Conservation (phyloP, 164 flowering plant species). For the Kalanchoe fedtschenkoi region DNA sequence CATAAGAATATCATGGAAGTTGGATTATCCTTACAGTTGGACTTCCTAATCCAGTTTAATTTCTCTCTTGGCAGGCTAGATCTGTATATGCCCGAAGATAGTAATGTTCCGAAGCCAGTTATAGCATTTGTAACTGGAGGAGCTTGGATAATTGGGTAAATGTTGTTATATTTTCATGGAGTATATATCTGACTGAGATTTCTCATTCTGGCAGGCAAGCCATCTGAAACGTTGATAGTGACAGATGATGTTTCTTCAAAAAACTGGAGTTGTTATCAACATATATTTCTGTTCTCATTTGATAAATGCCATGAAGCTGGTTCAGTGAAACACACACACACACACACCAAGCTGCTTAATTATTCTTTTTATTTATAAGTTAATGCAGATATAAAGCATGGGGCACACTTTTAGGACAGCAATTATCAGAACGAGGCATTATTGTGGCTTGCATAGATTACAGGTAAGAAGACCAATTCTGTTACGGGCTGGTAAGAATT, state of each 20-base stretch:
- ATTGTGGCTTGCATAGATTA: constrained; percentile 96
- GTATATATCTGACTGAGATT: not conserved
- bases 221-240: not conserved
- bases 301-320: not conserved
- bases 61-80: constrained; percentile 59
- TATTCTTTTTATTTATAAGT: constrained; percentile 9
- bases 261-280: no score
- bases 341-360: not conserved
- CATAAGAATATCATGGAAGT: no score
- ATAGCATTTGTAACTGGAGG: constrained; percentile 98
- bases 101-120: constrained; percentile 69
- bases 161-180: not conserved
- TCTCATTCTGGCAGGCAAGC: not conserved
- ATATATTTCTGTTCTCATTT: not conserved
- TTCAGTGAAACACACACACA: not conserved
- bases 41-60: not conserved
- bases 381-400: constrained; percentile 86
- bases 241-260: not conserved
- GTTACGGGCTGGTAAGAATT: constrained; percentile 2
- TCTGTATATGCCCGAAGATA: constrained; percentile 60
- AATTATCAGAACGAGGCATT: constrained; percentile 77
- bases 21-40: no score
- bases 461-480: constrained; percentile 36
- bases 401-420: constrained; percentile 87
- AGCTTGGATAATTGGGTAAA: constrained; percentile 98